These are phyloP conservation scores for Mycena haematopus DNA, from an alignment of 768 basidiomycete genomes.

Conservation along the genomic window DNA sequence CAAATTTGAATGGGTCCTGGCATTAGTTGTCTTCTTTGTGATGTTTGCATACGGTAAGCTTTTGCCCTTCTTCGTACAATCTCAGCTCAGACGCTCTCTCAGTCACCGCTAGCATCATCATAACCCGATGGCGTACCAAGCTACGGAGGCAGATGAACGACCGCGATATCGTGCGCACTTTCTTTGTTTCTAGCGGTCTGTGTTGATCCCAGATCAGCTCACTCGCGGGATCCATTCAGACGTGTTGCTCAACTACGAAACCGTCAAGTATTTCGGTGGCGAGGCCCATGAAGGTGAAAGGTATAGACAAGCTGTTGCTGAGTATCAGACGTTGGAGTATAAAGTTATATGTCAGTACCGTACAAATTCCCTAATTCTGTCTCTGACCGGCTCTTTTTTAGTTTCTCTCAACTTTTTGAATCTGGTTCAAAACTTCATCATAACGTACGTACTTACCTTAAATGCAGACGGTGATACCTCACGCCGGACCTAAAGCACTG, in stretches of 20 bases:
- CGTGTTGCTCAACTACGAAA: constrained; percentile 81
- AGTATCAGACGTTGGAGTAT: constrained; percentile 79
- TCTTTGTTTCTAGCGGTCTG: not conserved
- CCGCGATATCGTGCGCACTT: constrained; percentile 66
- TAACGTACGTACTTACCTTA: constrained; percentile 51
- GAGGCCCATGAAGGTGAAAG: constrained; percentile 80
- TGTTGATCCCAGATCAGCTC: constrained; percentile 44
- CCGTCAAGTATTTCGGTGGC: constrained; percentile 89
- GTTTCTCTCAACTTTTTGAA: constrained; percentile 78
- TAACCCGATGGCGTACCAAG: constrained; percentile 77
- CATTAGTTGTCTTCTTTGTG: constrained; percentile 71
- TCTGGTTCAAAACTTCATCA: constrained; percentile 82
- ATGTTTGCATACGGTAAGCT: constrained; percentile 74
- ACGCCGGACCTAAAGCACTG: constrained; percentile 58
- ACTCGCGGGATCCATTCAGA: constrained; percentile 87
- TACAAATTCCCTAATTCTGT: not conserved
- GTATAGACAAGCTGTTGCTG: constrained; percentile 71
- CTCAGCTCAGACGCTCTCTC: constrained; percentile 19
- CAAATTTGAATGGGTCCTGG: constrained; percentile 70
- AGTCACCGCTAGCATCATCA: constrained; percentile 58
- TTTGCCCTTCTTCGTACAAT: not conserved
- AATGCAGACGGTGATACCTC: too few relatives aligned
- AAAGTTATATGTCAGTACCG: constrained; percentile 68
- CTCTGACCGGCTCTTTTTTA: constrained; percentile 33
- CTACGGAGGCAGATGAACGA: constrained; percentile 84